Evolutionary conservation across 805 yeast species (phyloP).

Genomic region (Middelhovenomyces tepae): DNA sequence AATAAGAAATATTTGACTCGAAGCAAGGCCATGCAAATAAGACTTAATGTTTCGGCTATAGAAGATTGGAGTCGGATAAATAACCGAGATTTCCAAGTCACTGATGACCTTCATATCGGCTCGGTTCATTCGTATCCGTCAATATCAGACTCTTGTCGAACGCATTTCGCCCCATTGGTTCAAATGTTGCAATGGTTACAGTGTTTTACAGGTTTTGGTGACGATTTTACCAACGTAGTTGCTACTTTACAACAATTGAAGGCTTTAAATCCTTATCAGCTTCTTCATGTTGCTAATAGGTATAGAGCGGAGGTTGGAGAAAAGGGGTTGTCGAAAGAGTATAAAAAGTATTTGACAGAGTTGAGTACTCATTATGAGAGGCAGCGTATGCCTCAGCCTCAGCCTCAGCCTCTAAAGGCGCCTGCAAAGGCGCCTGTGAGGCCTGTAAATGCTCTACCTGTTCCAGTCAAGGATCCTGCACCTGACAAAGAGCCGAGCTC

Average conservation of each 20-base stretch:
- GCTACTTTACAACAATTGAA: slow-evolving; percentile 48
- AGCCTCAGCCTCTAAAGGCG: slow-evolving; percentile 4
- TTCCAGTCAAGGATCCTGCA: slow-evolving; percentile 1
- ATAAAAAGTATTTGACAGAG: slow-evolving; percentile 36
- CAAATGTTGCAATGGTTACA: slow-evolving; percentile 88
- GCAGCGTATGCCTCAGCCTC: slow-evolving; percentile 16
- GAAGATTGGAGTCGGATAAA: slow-evolving; percentile 90
- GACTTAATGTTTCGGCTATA: slow-evolving; percentile 73
- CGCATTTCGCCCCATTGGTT: slow-evolving; percentile 61
- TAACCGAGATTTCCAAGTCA: slow-evolving; percentile 39
- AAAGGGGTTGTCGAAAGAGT: slow-evolving; percentile 47
- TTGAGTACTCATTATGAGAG: slow-evolving; percentile 24
- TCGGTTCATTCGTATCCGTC: slow-evolving; percentile 40
- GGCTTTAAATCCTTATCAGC: slow-evolving; percentile 58
- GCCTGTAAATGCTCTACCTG: background rate
- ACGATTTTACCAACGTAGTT: slow-evolving; percentile 33
- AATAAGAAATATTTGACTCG: slow-evolving; percentile 68
- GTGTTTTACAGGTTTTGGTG: slow-evolving; percentile 62
- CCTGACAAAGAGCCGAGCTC: background rate
- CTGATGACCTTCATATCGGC: slow-evolving; percentile 18
- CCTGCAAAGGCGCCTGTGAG: background rate
- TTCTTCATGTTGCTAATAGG: slow-evolving; percentile 59
- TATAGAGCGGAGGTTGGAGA: slow-evolving; percentile 85
- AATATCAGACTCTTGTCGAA: slow-evolving; percentile 53
- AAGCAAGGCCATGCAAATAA: slow-evolving; percentile 77